These are phyloP conservation scores for Lasiosphaeria ovina DNA, from an alignment of 495 filamentous ascomycete genomes.

Conservation along the genomic window DNA sequence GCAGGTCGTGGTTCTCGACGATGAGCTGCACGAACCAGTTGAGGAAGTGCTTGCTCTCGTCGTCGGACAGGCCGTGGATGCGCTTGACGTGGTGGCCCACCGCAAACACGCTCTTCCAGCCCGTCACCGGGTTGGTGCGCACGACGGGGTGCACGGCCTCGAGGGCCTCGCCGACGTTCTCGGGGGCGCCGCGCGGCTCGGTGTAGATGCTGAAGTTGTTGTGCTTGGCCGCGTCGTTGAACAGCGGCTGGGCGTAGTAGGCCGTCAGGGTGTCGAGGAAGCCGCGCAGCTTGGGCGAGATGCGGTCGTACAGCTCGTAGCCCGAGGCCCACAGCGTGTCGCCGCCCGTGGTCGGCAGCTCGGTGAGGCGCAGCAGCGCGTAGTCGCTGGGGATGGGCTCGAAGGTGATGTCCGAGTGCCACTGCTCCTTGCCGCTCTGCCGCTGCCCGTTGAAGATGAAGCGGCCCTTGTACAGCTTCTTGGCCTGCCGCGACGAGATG, in stretches of 20 bases:
- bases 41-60: slow-evolving; percentile 62
- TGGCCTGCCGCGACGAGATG: slow-evolving; percentile 60
- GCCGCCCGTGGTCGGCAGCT: slow-evolving; percentile 70
- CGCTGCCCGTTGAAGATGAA: slow-evolving; percentile 28
- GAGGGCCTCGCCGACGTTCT: slow-evolving; percentile 63
- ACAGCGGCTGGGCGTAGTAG: slow-evolving; percentile 61
- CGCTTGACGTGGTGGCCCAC: slow-evolving; percentile 59
- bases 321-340: slow-evolving; percentile 75
- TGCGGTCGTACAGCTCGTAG: slow-evolving; percentile 76
- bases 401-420: slow-evolving; percentile 71
- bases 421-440: slow-evolving; percentile 46
- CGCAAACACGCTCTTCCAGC: slow-evolving; percentile 72
- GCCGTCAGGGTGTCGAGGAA: slow-evolving; percentile 70
- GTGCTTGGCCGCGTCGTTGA: slow-evolving; percentile 55
- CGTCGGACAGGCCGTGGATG: slow-evolving; percentile 66
- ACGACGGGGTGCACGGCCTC: slow-evolving; percentile 67
- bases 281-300: slow-evolving; percentile 60
- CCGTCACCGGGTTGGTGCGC: slow-evolving; percentile 80
- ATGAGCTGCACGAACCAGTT: slow-evolving; percentile 63
- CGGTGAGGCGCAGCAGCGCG: slow-evolving; percentile 55
- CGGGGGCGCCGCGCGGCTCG: slow-evolving; percentile 59
- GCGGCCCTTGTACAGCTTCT: slow-evolving; percentile 53
- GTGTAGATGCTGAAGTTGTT: slow-evolving; percentile 57
- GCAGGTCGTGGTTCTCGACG: slow-evolving; percentile 75
- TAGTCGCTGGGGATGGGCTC: slow-evolving; percentile 68